These are phyloP conservation scores for Chenopodium suecicum DNA, from an alignment of 148 eudicot species.

Conservation along the genomic window DNA sequence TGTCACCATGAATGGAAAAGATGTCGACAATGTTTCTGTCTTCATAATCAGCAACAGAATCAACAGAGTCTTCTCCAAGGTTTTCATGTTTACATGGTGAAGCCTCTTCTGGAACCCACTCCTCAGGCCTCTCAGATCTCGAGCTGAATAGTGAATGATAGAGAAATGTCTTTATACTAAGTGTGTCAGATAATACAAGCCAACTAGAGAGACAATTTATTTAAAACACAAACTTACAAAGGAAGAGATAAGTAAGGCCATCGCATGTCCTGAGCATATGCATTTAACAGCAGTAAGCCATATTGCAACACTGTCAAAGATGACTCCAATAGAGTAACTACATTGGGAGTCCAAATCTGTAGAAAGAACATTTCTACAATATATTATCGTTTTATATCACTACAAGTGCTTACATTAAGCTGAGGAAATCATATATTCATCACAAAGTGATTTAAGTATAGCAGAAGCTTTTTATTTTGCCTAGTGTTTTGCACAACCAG, in stretches of 20 bases:
- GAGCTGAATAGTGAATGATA: slow-evolving; percentile 45
- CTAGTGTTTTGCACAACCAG: neutral
- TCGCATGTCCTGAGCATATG: slow-evolving; percentile 89
- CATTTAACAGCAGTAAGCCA: slow-evolving; percentile 74
- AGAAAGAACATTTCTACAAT: neutral
- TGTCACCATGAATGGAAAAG: slow-evolving; percentile 61
- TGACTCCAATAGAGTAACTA: slow-evolving; percentile 77
- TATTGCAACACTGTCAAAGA: slow-evolving; percentile 73
- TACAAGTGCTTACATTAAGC: neutral
- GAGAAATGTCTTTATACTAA: slow-evolving; percentile 4
- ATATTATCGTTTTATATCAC: neutral
- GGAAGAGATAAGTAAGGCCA: slow-evolving; percentile 92
- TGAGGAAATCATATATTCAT: neutral
- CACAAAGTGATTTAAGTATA: neutral
- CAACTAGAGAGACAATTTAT: neutral
- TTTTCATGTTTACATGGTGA: slow-evolving; percentile 27
- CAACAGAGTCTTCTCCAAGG: slow-evolving; percentile 32
- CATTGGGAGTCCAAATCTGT: slow-evolving; percentile 89
- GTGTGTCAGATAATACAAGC: neutral
- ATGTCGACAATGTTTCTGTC: slow-evolving; percentile 45
- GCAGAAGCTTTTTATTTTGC: neutral
- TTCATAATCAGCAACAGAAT: slow-evolving; percentile 34
- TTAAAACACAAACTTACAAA: slow-evolving; percentile 43
- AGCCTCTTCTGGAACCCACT: slow-evolving; percentile 83
- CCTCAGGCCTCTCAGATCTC: slow-evolving; percentile 71